These are phyloP conservation scores for Erodium texanum DNA, from an alignment of 441 rosid genomes.

Conservation along the genomic window DNA sequence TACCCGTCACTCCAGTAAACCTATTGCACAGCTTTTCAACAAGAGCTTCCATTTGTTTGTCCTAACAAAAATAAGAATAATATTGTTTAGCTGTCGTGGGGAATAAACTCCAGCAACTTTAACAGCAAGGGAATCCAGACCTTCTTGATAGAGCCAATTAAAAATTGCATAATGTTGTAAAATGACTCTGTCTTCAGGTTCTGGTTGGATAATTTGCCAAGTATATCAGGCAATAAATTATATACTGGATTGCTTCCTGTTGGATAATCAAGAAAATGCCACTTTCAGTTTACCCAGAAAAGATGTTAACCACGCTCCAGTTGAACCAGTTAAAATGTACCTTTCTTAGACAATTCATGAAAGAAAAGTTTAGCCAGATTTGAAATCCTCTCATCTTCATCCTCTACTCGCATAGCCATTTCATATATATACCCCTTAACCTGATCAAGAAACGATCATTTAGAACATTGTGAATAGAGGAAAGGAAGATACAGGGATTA, in stretches of 20 bases:
- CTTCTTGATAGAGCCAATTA: constrained; percentile 94
- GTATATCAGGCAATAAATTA: constrained; percentile 94
- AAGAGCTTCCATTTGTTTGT: constrained; percentile 97
- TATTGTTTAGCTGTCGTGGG: neutral
- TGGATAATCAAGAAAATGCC: constrained; percentile 9
- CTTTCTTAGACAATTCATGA: constrained; percentile 94
- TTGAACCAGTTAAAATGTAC: constrained; percentile 24
- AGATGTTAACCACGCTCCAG: neutral
- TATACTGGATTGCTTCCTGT: constrained; percentile 95
- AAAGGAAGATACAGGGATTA: constrained; percentile 9
- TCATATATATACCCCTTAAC: constrained; percentile 94
- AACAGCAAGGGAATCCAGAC: constrained; percentile 30
- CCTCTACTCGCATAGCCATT: constrained; percentile 85
- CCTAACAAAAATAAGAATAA: constrained; percentile 37
- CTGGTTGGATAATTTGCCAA: constrained; percentile 75
- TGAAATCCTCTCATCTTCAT: constrained; percentile 80
- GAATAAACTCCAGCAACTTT: constrained; percentile 15
- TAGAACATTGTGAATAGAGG: constrained; percentile 11
- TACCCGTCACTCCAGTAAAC: constrained; percentile 89
- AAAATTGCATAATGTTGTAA: constrained; percentile 91
- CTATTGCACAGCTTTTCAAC: constrained; percentile 98
- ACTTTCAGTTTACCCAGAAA: constrained; percentile 17
- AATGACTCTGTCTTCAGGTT: constrained; percentile 65
- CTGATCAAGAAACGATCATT: constrained; percentile 34
- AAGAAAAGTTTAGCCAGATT: constrained; percentile 88